Percentiles rank a stretch among this genome's conserved stretches.
Conservation (phyloP, 345 rosid genomes). For the Melastoma malabathricum region DNA sequence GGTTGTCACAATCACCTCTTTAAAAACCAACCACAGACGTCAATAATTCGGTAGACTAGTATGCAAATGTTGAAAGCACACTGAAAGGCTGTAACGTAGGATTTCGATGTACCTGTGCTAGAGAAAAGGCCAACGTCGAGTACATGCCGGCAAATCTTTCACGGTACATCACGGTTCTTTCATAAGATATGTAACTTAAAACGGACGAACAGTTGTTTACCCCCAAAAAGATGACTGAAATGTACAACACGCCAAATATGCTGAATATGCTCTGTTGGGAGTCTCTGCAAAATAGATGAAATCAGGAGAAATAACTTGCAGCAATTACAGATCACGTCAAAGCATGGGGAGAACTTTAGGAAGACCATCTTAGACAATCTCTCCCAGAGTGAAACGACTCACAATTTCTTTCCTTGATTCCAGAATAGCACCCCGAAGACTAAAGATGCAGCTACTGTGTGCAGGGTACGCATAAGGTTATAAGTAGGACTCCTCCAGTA, state of each 20-base stretch:
- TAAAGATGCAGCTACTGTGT: conserved; percentile 22
- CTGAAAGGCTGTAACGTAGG: not conserved
- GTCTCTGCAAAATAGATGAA: conserved; percentile 19
- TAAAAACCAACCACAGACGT: not conserved
- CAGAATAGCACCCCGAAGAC: conserved; percentile 51
- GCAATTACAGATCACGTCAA: not conserved
- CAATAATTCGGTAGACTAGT: not conserved
- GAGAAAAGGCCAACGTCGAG: conserved; percentile 54
- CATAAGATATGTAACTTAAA: conserved; percentile 37
- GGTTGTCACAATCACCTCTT: not conserved
- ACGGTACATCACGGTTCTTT: conserved; percentile 54
- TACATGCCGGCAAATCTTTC: conserved; percentile 84
- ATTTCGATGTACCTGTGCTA: conserved; percentile 38
- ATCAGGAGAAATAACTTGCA: not conserved
- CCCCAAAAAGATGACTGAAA: conserved; percentile 41
- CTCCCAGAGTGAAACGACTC: conserved; percentile 10
- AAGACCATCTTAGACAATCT: not conserved
- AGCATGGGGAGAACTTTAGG: not conserved
- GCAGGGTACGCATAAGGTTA: conserved; percentile 39
- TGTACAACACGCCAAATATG: conserved; percentile 39
- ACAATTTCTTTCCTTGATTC: conserved; percentile 60
- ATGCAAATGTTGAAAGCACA: not conserved
- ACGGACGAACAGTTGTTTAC: conserved; percentile 52
- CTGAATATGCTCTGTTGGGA: conserved; percentile 56
- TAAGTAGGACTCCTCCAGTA: conserved; percentile 82